phyloP scores from a whole-genome alignment of 1,284 basidiomycete species.

The Pseudozyma hubeiensis region DNA sequence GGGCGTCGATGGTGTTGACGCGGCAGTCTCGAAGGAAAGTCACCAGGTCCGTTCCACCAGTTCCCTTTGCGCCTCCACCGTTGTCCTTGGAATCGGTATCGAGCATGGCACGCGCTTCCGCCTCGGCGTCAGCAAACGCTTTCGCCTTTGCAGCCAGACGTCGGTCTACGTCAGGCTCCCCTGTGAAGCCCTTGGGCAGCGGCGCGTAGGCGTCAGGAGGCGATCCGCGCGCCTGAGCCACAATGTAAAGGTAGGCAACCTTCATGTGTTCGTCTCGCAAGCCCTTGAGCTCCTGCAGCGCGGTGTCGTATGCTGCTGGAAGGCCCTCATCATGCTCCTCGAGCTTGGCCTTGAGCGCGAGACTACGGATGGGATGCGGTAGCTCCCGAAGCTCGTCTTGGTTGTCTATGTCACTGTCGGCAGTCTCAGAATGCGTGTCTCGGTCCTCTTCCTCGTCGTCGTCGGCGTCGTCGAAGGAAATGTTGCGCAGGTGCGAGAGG shows the following conservation, averaged over 20 bases:
- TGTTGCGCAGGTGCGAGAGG: conserved; percentile 77
- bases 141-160: conserved; percentile 23
- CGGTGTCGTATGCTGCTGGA: conserved; percentile 75
- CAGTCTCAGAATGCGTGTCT: not conserved
- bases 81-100: conserved; percentile 32
- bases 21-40: conserved; percentile 60
- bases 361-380: conserved; percentile 55
- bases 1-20: conserved; percentile 58
- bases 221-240: conserved; percentile 55
- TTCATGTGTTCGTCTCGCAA: conserved; percentile 89
- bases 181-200: conserved; percentile 47
- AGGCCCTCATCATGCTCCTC: conserved; percentile 48
- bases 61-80: conserved; percentile 54
- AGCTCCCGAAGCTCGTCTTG: conserved; percentile 6
- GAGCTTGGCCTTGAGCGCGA: conserved; percentile 47
- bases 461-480: conserved; percentile 43
- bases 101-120: conserved; percentile 27
- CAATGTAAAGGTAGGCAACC: conserved; percentile 82
- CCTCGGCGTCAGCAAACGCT: conserved; percentile 18
- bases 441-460: conserved; percentile 3
- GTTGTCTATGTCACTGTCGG: not conserved
- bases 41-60: conserved; percentile 65
- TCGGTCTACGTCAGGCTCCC: conserved; percentile 22
- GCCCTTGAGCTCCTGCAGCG: conserved; percentile 79
- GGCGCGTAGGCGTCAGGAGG: conserved; percentile 55